Conservation (phyloP, 164 flowering plant genomes). For the Litsea cubeba region DNA sequence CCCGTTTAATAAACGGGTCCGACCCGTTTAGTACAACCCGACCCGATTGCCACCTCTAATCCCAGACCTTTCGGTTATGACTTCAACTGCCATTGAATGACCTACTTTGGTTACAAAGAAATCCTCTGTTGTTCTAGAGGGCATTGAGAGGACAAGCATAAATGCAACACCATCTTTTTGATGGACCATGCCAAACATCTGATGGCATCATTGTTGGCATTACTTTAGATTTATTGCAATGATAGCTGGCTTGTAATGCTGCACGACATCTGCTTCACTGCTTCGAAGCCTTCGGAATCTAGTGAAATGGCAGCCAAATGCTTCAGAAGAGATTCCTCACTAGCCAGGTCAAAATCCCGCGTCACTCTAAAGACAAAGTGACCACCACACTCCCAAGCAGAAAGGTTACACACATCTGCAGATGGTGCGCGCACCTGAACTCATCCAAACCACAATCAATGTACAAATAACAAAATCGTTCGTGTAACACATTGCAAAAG, state of each 20-base stretch:
- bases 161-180: too few relatives aligned
- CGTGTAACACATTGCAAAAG: neutral
- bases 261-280: constrained; percentile 31
- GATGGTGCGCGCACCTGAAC: constrained; percentile 3
- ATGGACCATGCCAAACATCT: too few relatives aligned
- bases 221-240: too few relatives aligned
- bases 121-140: too few relatives aligned
- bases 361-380: constrained; percentile 24
- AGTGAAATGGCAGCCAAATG: constrained; percentile 20
- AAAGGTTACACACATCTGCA: constrained; percentile 6
- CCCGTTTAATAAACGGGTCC: too few relatives aligned
- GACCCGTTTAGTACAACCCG: too few relatives aligned
- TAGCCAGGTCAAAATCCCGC: constrained; percentile 19
- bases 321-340: constrained; percentile 25
- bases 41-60: too few relatives aligned
- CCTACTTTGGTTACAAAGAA: neutral
- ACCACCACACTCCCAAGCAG: constrained; percentile 39
- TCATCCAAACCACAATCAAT: neutral
- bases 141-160: too few relatives aligned
- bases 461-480: neutral
- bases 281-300: constrained; percentile 19
- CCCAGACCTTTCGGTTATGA: too few relatives aligned
- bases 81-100: too few relatives aligned
- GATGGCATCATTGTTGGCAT: too few relatives aligned
- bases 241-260: constrained; percentile 19